phyloP scores from a whole-genome alignment of 768 basidiomycete species.

The Cystofilobasidium capitatum region DNA sequence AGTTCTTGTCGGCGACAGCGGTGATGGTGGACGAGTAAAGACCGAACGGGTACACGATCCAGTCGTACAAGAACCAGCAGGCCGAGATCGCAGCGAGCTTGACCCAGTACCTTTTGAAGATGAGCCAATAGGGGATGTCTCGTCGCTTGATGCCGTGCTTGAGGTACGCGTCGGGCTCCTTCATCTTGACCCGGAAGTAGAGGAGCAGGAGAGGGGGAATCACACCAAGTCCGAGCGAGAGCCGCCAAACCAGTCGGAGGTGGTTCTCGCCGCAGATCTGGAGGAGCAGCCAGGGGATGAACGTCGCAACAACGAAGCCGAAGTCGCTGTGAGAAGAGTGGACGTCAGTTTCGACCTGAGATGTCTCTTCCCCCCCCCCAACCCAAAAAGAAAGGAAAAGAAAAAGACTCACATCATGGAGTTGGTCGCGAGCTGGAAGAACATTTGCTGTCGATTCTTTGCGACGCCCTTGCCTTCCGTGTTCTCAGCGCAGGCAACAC shows the following conservation, averaged over 20 bases:
- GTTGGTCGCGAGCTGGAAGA: constrained; percentile 63
- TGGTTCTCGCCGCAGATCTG: constrained; percentile 81
- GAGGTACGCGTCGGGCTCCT: constrained; percentile 40
- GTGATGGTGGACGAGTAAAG: constrained; percentile 47
- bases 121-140: constrained; percentile 62
- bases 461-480: constrained; percentile 58
- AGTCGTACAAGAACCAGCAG: constrained; percentile 48
- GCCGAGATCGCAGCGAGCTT: constrained; percentile 63
- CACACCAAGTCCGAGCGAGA: constrained; percentile 72
- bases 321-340: constrained; percentile 53
- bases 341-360: too few relatives aligned
- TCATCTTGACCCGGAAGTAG: constrained; percentile 55
- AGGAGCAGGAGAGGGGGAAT: constrained; percentile 73
- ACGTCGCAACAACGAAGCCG: constrained; percentile 59
- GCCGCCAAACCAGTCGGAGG: constrained; percentile 75
- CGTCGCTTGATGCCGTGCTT: constrained; percentile 63
- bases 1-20: not conserved
- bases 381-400: constrained; percentile 48
- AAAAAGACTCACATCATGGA: constrained; percentile 33
- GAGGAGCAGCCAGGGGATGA: constrained; percentile 72
- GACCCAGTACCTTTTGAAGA: constrained; percentile 70
- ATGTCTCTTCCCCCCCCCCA: too few relatives aligned
- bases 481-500: constrained; percentile 60
- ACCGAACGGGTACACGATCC: constrained; percentile 28
- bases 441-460: constrained; percentile 16